phyloP scores from a whole-genome alignment of 805 yeast species.

The Candida methanosorbosa region DNA sequence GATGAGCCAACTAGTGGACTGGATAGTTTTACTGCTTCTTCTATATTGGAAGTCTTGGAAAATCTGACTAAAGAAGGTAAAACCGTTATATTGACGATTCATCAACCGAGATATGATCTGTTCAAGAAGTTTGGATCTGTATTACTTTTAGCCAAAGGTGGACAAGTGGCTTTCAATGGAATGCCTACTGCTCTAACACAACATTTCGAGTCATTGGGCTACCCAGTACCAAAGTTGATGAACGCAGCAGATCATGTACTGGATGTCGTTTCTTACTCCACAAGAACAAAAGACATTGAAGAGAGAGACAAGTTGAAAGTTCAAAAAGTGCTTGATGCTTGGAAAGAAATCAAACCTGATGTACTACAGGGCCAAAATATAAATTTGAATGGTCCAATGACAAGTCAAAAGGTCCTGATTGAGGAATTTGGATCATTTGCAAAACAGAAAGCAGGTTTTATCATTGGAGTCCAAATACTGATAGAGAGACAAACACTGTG shows the following conservation, averaged over 20 bases:
- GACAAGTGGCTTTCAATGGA: slow-evolving; percentile 63
- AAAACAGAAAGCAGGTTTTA: slow-evolving; percentile 23
- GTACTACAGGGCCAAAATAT: too few species aligned
- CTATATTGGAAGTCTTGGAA: slow-evolving; percentile 53
- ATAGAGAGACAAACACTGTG: slow-evolving; percentile 31
- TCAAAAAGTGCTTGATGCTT: slow-evolving; percentile 24
- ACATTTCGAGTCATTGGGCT: slow-evolving; percentile 43
- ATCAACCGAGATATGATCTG: slow-evolving; percentile 70
- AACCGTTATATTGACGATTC: slow-evolving; percentile 70
- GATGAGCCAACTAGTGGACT: slow-evolving; percentile 91
- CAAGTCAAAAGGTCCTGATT: slow-evolving; percentile 10
- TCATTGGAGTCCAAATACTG: slow-evolving; percentile 25
- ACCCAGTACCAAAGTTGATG: slow-evolving; percentile 47
- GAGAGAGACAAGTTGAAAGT: slow-evolving; percentile 31
- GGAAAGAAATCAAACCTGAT: slow-evolving; percentile 20
- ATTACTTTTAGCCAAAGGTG: slow-evolving; percentile 67
- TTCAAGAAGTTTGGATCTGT: slow-evolving; percentile 61
- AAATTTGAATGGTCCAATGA: slow-evolving; percentile 1
- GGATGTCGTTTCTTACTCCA: slow-evolving; percentile 57
- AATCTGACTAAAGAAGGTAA: slow-evolving; percentile 50
- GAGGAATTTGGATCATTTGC: slow-evolving; percentile 18
- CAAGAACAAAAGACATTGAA: slow-evolving; percentile 35
- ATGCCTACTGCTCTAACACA: slow-evolving; percentile 31
- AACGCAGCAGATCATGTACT: slow-evolving; percentile 71
- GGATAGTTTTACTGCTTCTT: slow-evolving; percentile 69